Evolutionary conservation across 208 protist genomes (phyloP).

Genomic region (Leishmania braziliensis): DNA sequence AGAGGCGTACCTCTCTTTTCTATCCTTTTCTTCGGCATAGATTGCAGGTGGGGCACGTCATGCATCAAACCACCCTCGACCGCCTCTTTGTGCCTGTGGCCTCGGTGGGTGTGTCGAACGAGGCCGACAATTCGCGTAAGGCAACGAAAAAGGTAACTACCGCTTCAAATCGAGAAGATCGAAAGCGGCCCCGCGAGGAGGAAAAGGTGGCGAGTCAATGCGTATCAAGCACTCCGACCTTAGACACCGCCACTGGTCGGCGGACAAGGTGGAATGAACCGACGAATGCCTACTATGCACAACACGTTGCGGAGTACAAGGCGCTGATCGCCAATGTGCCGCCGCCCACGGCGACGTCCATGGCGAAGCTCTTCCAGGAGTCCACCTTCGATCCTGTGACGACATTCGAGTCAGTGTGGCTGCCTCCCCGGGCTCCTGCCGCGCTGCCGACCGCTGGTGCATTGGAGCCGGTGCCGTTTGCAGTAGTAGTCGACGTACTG

Average conservation of each 20-base stretch:
- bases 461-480: slow-evolving; percentile 58
- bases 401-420: slow-evolving; percentile 47
- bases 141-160: neutral
- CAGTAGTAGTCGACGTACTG: slow-evolving; percentile 75
- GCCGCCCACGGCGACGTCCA: slow-evolving; percentile 51
- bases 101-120: neutral
- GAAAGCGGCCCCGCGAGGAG: slow-evolving; percentile 22
- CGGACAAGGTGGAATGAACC: slow-evolving; percentile 19
- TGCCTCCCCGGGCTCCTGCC: slow-evolving; percentile 14
- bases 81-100: slow-evolving; percentile 25
- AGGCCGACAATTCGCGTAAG: neutral
- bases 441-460: neutral
- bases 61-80: slow-evolving; percentile 34
- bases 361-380: slow-evolving; percentile 81
- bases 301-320: slow-evolving; percentile 35
- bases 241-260: neutral
- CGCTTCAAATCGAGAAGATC: neutral
- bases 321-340: slow-evolving; percentile 26
- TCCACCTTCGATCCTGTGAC: slow-evolving; percentile 42
- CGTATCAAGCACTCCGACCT: neutral
- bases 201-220: neutral
- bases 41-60: neutral
- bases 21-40: neutral
- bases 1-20: neutral
- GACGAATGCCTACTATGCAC: slow-evolving; percentile 20